These are phyloP conservation scores for Piper longum DNA, from an alignment of 164 flowering plant genomes.

Conservation along the genomic window DNA sequence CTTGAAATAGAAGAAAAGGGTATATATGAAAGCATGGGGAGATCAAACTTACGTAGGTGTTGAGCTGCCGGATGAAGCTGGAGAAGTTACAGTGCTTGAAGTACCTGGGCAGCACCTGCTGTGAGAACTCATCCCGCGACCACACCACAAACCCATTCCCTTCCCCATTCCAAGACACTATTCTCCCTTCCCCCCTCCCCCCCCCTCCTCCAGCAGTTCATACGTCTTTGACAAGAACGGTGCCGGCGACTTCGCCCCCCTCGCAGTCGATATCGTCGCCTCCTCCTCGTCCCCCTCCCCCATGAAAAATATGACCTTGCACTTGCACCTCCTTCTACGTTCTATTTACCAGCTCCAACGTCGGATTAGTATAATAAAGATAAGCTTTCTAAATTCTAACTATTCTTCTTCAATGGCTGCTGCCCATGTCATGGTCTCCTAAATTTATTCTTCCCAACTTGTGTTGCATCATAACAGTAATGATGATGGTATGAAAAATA, in stretches of 20 bases:
- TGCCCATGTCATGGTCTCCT: no score
- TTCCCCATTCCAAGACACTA: slow-evolving; percentile 47
- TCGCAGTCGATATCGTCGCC: neutral
- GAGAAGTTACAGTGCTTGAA: slow-evolving; percentile 70
- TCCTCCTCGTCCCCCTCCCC: neutral
- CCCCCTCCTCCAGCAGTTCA: slow-evolving; percentile 33
- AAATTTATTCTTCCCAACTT: no score
- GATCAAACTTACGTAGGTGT: slow-evolving; percentile 39
- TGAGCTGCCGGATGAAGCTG: slow-evolving; percentile 59
- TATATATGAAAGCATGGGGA: no score
- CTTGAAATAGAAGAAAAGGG: no score
- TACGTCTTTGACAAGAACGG: slow-evolving; percentile 50
- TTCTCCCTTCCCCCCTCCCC: slow-evolving; percentile 14
- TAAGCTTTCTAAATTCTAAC: no score
- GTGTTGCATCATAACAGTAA: no score
- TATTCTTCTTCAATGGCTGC: no score
- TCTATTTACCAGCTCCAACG: no score
- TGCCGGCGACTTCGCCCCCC: slow-evolving; percentile 25
- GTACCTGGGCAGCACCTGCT: slow-evolving; percentile 33
- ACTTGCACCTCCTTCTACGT: no score
- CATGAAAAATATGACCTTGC: neutral
- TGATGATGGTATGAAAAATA: no score
- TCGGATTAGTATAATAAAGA: no score
- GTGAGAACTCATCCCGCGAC: slow-evolving; percentile 53
- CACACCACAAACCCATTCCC: slow-evolving; percentile 50